Conservation (phyloP, 257 asterid species). For the Fraxinus cuspidata region DNA sequence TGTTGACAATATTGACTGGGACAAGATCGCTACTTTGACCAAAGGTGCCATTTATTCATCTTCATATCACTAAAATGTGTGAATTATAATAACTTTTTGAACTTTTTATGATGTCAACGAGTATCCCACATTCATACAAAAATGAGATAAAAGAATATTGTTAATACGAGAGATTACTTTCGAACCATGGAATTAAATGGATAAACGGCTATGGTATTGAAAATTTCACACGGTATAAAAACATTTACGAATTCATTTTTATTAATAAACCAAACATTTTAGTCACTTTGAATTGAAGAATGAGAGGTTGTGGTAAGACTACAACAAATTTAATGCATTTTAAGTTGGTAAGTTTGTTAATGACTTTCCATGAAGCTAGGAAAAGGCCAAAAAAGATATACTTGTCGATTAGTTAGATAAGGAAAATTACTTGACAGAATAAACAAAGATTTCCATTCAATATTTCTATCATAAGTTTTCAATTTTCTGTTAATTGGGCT, state of each 20-base stretch:
- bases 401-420: not conserved
- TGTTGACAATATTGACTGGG: too few species aligned
- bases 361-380: not conserved
- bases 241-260: too few species aligned
- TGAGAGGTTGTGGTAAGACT: not conserved
- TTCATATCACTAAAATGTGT: too few species aligned
- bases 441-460: not conserved
- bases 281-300: not conserved
- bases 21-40: too few species aligned
- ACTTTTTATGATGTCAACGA: too few species aligned
- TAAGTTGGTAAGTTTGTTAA: not conserved
- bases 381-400: not conserved
- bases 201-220: too few species aligned
- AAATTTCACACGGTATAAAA: not conserved
- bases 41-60: too few species aligned
- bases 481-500: not conserved
- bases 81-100: too few species aligned
- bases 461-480: not conserved
- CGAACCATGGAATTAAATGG: too few species aligned
- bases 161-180: too few species aligned
- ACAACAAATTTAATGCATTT: not conserved
- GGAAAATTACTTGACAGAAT: not conserved
- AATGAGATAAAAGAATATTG: too few species aligned
- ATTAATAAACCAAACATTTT: not conserved
- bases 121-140: too few species aligned